These are phyloP conservation scores for Leishmania arabica DNA, from an alignment of 208 protist species.

Conservation along the genomic window DNA sequence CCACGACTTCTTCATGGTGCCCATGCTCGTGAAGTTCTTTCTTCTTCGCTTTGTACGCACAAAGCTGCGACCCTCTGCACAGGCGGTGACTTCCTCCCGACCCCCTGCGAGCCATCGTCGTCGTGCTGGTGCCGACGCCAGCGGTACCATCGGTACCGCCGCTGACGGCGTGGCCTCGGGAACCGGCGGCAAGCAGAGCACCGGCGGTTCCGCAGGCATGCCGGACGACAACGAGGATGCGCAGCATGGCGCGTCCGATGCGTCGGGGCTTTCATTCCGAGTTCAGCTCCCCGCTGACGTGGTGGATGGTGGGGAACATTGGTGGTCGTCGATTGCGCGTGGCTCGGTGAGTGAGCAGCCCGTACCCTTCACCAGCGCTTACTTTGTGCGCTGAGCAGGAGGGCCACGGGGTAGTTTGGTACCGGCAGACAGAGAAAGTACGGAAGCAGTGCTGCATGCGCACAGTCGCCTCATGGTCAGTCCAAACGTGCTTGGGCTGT, in stretches of 20 bases:
- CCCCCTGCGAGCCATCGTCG: slow-evolving; percentile 12
- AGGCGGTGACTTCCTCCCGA: not conserved
- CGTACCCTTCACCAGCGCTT: slow-evolving; percentile 17
- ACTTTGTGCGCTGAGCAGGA: slow-evolving; percentile 1
- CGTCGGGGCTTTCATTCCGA: slow-evolving; percentile 47
- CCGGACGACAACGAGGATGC: not conserved
- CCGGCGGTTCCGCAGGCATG: not conserved
- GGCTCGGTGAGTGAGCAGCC: slow-evolving; percentile 36
- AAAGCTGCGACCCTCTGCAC: slow-evolving; percentile 33
- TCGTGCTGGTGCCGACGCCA: not conserved
- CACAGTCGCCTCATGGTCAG: not conserved
- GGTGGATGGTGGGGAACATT: slow-evolving; percentile 64
- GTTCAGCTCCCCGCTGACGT: slow-evolving; percentile 64
- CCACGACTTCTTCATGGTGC: slow-evolving; percentile 71
- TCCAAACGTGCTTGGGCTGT: too few relatives aligned
- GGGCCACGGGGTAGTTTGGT: not conserved
- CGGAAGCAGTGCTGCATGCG: not conserved
- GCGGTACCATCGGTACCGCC: not conserved
- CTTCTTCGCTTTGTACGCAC: slow-evolving; percentile 63
- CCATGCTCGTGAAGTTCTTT: slow-evolving; percentile 63
- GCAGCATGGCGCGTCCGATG: slow-evolving; percentile 7
- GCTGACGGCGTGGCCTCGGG: not conserved
- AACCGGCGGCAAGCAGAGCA: not conserved
- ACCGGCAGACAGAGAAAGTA: not conserved
- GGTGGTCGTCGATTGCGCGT: slow-evolving; percentile 33